Base-by-base conservation (phyloP, 2,329 filamentous ascomycete genomes). In the Blastomyces emzantsi region DNA sequence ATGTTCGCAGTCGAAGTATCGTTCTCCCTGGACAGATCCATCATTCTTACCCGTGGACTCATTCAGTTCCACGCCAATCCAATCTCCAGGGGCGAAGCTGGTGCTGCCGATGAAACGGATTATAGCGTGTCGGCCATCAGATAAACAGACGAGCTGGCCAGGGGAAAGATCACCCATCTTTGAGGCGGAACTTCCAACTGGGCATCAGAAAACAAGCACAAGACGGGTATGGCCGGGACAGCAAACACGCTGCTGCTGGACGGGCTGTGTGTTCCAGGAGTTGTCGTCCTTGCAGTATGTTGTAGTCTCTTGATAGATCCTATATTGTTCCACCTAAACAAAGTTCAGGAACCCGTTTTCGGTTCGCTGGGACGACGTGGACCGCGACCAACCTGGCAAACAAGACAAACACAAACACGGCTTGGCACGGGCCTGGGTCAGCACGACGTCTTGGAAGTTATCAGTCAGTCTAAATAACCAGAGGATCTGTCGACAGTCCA, bases 1-100 rank as follows among this genome's bases (percentile, higher is more conserved):
- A 55, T 80, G 77, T 59, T 81, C 74, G 69, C 93, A 97, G 60
- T 92, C 86, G 70, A 96, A 97, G 74, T 97, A 97, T 25, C 90
- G 82, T 73, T 90, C 85, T 66, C 91, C 92, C 75, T 93, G 85
- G 57, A 97, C 90, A 63, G 89, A 88, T 67, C 93, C 93, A 81
- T 97, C 91, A 71, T 97, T 97, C 80, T 97, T 97, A 41, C 94
- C 93, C 25, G 83, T 85, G 62, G 87, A 81, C 57, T 90, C 88
- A 61, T 91, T 86, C 63, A 97, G 84, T 79, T 96, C 92, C 65
- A 97, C 85, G 67, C 93, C 93, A 64, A 97, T 82, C 91, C 92
- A 97, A 66, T 90, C 86, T 66, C 92, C 93, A 6, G 83, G 80
- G 64, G 91, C 87, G 77, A 97, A 96, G 70, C 84, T 80, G 47